Evolutionary conservation across 176 grass and related monocot genomes (phyloP).

Genomic region (Miscanthus lutarioriparius): DNA sequence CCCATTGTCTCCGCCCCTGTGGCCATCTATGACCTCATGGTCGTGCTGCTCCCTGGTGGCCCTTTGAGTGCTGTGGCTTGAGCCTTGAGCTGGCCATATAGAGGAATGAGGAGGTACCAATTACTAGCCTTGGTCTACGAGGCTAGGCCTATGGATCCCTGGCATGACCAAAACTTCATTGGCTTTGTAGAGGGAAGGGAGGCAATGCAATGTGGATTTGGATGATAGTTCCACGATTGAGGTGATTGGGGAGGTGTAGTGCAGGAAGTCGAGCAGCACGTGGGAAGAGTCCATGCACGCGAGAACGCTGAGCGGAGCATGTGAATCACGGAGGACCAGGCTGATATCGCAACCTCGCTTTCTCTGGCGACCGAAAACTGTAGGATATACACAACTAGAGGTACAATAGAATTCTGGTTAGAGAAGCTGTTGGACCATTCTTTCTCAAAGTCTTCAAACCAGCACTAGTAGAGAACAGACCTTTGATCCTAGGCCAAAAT

Average conservation of each 20-base stretch:
- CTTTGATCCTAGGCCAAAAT: too few relatives aligned
- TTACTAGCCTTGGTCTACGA: constrained; percentile 70
- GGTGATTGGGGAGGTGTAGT: constrained; percentile 4
- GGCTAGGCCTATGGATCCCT: constrained; percentile 69
- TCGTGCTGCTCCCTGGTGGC: constrained; percentile 77
- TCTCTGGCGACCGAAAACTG: too few relatives aligned
- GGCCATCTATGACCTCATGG: constrained; percentile 83
- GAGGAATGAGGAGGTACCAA: constrained; percentile 83
- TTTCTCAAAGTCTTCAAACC: too few relatives aligned
- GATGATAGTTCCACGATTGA: constrained; percentile 36
- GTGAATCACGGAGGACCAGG: too few relatives aligned
- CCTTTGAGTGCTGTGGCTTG: constrained; percentile 68
- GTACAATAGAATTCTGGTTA: too few relatives aligned
- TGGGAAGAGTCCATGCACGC: too few relatives aligned
- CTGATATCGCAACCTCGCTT: too few relatives aligned
- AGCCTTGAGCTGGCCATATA: constrained; percentile 57
- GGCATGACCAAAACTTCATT: constrained; percentile 33
- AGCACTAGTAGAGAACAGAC: too few relatives aligned
- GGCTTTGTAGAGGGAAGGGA: constrained; percentile 64
- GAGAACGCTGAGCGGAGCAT: too few relatives aligned
- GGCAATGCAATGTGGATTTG: constrained; percentile 29
- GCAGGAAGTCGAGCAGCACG: too few relatives aligned
- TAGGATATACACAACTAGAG: too few relatives aligned
- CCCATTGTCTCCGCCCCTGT: not conserved
- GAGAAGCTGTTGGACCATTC: too few relatives aligned